Evolutionary conservation across 108 stramenopile species (phyloP).

Genomic region (Cyclotella atomus): DNA sequence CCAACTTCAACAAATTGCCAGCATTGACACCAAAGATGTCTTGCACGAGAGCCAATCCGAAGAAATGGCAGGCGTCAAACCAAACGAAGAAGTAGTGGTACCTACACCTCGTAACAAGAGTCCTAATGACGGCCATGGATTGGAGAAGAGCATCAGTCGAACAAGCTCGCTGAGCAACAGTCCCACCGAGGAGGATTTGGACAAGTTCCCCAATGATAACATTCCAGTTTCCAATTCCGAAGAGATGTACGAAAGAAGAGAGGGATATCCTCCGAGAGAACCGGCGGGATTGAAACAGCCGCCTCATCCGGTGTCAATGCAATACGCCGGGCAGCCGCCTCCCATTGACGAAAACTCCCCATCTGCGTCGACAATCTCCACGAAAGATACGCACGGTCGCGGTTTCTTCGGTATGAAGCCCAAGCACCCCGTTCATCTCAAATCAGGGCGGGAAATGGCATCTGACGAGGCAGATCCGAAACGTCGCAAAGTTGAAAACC

Average conservation of each 20-base stretch:
- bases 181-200: constrained; percentile 10
- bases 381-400: constrained; percentile 8
- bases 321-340: neutral
- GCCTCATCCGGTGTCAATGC: neutral
- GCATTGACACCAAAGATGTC: constrained; percentile 11
- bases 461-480: neutral
- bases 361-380: constrained; percentile 14
- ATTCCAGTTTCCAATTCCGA: neutral
- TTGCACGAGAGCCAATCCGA: constrained; percentile 2
- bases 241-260: neutral
- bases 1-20: constrained; percentile 20
- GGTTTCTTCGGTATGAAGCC: constrained; percentile 13
- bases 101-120: neutral
- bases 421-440: constrained; percentile 19
- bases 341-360: constrained; percentile 16
- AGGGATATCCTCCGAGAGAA: neutral
- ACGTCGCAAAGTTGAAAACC: constrained; percentile 3
- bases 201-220: neutral
- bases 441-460: neutral
- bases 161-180: neutral
- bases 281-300: constrained; percentile 1
- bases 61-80: neutral
- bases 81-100: neutral
- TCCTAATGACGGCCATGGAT: constrained; percentile 5
- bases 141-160: neutral